Conservation (phyloP, 441 rosid species). For the Gossypium schwendimanii region DNA sequence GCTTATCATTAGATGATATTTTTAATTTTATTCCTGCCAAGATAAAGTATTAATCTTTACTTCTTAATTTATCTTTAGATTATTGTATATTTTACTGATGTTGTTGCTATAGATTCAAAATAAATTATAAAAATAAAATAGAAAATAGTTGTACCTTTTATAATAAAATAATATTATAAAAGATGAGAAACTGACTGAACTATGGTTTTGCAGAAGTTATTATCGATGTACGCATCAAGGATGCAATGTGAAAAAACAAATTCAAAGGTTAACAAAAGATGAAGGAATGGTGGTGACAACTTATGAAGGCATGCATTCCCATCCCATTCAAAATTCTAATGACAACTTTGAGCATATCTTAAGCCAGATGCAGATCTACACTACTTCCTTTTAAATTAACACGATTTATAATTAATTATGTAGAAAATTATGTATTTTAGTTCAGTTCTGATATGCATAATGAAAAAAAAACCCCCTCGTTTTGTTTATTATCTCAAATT, state of each 20-base stretch:
- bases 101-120: not conserved
- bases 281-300: constrained; percentile 12
- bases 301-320: constrained; percentile 11
- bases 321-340: not conserved
- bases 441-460: not conserved
- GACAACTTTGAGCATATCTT: constrained; percentile 10
- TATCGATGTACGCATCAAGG: constrained; percentile 9
- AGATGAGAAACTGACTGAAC: too few species aligned
- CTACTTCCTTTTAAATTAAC: not conserved
- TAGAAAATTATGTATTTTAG: not conserved
- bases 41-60: not conserved
- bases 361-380: constrained; percentile 6
- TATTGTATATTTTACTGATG: too few species aligned
- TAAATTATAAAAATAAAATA: not conserved
- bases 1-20: not conserved
- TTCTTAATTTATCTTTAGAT: too few species aligned
- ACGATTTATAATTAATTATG: not conserved
- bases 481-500: not conserved
- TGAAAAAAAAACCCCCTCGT: not conserved
- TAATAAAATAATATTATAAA: not conserved
- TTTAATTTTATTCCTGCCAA: not conserved
- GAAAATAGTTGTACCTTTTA: not conserved
- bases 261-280: constrained; percentile 2
- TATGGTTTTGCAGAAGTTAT: not conserved
- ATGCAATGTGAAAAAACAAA: constrained; percentile 6